Evolutionary conservation across 805 yeast genomes (phyloP), one percentile per base, ranked within the genome.

Genomic region (Kodamaea lidongshanica): DNA sequence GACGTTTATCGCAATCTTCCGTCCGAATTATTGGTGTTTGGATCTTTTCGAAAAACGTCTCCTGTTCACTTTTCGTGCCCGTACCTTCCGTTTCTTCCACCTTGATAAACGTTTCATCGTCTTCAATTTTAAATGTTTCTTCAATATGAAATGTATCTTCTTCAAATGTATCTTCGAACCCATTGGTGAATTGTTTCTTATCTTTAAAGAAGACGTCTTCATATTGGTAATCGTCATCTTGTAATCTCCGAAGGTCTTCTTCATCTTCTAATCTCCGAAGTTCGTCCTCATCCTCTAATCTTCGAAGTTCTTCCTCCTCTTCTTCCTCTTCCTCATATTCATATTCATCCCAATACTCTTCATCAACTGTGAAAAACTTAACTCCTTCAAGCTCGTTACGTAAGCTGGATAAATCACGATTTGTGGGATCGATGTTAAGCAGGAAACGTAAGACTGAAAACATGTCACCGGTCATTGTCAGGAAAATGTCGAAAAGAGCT

Each of bases 401-500:
- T 67, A 87, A 74, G 31, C 60, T 59, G 2, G 50, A 48, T 37
- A 89, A 61, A 45, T 79, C 78, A 48, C 97, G 76, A 57, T 88
- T 85, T 16, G 70, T 69, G 1, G 97, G 97, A 58, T 88, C 95
- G 34, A 89, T 72, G 8, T 94, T 79, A 33, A 89, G 65, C 38
- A 82, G 70, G 41, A 74, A 73, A 34, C 95, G 71, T 49, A 88
- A 67, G 0, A 84, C 94, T n/a, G 80, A 74, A 51, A 86, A 89
- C 46, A 87, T 70, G 48, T 87, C 96, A 30, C 74, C 77, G 30
- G 92, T 75, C 86, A 89, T 79, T 4, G 87, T 65, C 11, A 95
- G 87, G 53, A 88, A 89, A 23, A 87, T 82, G 58, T 89, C 97
- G 58, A 86, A 87, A 27, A 89, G 62, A 2, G 94, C 81, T 54